These are phyloP conservation scores for Pythium rhizo-oryzae DNA, from an alignment of 352 stramenopile species.

Conservation along the genomic window DNA sequence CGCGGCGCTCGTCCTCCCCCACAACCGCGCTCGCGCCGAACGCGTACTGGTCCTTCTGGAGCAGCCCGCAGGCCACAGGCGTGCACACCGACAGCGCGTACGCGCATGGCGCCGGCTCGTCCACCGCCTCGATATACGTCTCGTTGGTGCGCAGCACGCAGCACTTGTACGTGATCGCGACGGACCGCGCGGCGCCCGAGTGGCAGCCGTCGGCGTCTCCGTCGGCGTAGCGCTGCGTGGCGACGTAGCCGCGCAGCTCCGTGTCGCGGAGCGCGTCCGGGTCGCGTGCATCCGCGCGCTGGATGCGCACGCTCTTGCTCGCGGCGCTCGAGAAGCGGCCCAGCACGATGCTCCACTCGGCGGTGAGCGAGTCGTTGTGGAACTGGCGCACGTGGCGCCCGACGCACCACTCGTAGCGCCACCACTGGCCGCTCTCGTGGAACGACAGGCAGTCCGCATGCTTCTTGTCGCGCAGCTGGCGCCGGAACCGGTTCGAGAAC, in stretches of 20 bases:
- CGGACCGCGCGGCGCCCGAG: not conserved
- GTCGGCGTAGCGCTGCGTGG: conserved; percentile 50
- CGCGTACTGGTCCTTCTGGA: conserved; percentile 74
- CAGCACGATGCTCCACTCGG: conserved; percentile 41
- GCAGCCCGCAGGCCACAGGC: conserved; percentile 67
- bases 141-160: conserved; percentile 77
- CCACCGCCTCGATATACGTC: conserved; percentile 74
- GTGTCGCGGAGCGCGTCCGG: conserved; percentile 42
- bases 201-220: conserved; percentile 35
- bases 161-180: conserved; percentile 71
- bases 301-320: conserved; percentile 45
- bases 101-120: conserved; percentile 51
- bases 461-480: conserved; percentile 41
- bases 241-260: conserved; percentile 59
- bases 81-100: conserved; percentile 78
- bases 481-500: conserved; percentile 74
- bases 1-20: conserved; percentile 55
- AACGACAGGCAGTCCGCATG: conserved; percentile 50
- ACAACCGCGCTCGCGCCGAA: conserved; percentile 50
- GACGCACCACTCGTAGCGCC: conserved; percentile 88
- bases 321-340: conserved; percentile 39
- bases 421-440: conserved; percentile 69
- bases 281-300: conserved; percentile 37
- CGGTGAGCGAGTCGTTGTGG: conserved; percentile 28
- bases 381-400: conserved; percentile 73